Evolutionary conservation across 352 stramenopile species (phyloP).

Genomic region (Phytophthora tubulina): DNA sequence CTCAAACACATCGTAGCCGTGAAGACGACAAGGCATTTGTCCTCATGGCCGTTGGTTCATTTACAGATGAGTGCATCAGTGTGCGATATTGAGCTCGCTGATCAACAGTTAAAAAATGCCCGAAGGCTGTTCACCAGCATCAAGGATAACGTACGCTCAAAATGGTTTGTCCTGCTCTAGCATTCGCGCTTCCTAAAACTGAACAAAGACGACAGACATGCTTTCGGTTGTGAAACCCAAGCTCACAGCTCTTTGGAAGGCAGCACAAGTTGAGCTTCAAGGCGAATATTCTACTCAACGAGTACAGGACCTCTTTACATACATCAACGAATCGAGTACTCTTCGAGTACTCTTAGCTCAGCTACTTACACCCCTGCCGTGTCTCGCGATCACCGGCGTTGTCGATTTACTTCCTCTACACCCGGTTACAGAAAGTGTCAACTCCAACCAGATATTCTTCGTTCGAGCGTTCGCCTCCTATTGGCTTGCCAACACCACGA

Average conservation of each 20-base stretch:
- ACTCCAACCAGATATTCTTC: conserved; percentile 26
- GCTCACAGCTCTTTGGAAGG: conserved; percentile 14
- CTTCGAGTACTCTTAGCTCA: conserved; percentile 16
- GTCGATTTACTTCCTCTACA: conserved; percentile 26
- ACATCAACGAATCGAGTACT: conserved; percentile 6
- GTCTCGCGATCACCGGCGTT: conserved; percentile 19
- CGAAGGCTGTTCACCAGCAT: too few relatives aligned
- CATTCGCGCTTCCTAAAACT: too few relatives aligned
- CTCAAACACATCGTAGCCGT: too few relatives aligned
- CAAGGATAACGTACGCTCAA: too few relatives aligned
- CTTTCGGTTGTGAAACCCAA: conserved; percentile 1
- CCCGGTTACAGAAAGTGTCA: conserved; percentile 7
- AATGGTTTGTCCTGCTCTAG: too few relatives aligned
- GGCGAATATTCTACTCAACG: conserved; percentile 25
- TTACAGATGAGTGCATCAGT: too few relatives aligned
- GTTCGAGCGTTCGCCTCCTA: conserved; percentile 19
- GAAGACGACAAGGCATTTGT: too few relatives aligned
- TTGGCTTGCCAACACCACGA: conserved; percentile 22
- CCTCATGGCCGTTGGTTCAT: neutral
- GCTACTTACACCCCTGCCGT: conserved; percentile 22
- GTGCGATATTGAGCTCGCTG: too few relatives aligned
- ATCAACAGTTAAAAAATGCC: too few relatives aligned
- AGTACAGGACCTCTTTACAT: conserved; percentile 18
- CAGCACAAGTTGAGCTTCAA: conserved; percentile 30
- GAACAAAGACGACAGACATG: neutral